Evolutionary conservation across 2,329 filamentous ascomycete species (phyloP).

Genomic region (Cadophora luteo-olivacea): DNA sequence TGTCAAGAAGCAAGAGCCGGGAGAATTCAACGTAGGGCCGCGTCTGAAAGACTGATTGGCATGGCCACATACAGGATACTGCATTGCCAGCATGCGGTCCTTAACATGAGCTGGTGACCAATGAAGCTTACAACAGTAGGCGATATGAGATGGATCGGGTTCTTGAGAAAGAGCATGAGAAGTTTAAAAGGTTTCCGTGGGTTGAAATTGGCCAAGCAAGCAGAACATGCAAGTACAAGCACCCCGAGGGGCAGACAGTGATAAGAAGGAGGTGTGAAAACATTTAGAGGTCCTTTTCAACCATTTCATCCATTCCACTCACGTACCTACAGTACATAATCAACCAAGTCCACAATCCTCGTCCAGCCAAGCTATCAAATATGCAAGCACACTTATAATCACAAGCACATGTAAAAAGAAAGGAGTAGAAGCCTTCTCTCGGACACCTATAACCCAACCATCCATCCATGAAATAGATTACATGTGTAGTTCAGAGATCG

Average conservation of each 20-base stretch:
- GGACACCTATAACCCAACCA: neutral
- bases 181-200: too few species aligned
- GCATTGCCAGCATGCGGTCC: neutral
- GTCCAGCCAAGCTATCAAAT: neutral
- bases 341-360: neutral
- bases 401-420: neutral
- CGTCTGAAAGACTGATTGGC: neutral
- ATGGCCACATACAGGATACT: neutral
- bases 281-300: neutral
- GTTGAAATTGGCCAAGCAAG: too few species aligned
- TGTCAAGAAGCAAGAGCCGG: neutral
- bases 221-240: too few species aligned
- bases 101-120: neutral
- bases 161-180: too few species aligned
- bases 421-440: neutral
- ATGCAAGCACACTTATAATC: neutral
- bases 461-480: slow-evolving; percentile 5
- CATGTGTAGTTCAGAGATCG: neutral
- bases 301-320: neutral
- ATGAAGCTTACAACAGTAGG: neutral
- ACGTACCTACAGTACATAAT: neutral
- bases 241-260: too few species aligned
- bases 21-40: neutral
- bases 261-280: neutral
- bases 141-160: neutral